These are phyloP conservation scores for Fragaria vesca DNA, from an alignment of 306 rosid species.

Conservation along the genomic window DNA sequence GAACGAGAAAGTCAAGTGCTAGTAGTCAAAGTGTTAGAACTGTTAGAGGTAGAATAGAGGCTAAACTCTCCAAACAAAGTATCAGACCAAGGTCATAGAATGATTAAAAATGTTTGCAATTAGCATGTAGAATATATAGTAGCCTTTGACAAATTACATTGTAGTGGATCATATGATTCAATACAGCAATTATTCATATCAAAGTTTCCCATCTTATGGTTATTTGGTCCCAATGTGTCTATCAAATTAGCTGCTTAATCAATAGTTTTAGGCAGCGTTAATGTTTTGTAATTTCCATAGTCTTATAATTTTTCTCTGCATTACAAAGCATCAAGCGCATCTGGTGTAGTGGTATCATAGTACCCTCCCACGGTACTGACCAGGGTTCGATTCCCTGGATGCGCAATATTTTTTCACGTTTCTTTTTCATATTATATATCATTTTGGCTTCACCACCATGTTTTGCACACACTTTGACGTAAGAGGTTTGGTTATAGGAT, in stretches of 20 bases:
- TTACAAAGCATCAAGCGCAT: conserved; percentile 38
- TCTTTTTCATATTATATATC: too few species aligned
- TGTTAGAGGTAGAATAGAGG: conserved; percentile 63
- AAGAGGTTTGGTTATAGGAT: background rate
- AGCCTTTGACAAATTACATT: background rate
- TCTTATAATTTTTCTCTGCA: too few species aligned
- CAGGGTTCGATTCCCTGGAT: conserved; percentile 99
- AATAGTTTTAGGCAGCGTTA: background rate
- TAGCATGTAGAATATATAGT: background rate
- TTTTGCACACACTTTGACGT: background rate
- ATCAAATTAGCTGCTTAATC: background rate
- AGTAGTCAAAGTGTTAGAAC: conserved; percentile 40
- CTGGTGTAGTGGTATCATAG: conserved; percentile 99
- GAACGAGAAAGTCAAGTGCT: conserved; percentile 35
- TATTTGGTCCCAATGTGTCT: background rate
- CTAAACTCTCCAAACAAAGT: conserved; percentile 48
- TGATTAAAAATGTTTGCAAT: background rate
- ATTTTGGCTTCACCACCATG: background rate
- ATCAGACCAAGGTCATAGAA: conserved; percentile 15
- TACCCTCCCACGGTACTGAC: conserved; percentile 99
- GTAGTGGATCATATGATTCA: background rate
- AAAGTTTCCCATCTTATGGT: background rate
- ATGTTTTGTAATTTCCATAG: too few species aligned
- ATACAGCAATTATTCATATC: background rate
- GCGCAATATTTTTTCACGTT: conserved; percentile 38